Evolutionary conservation across 73 alveolate species (phyloP).

Genomic region (Paramecium octaurelia): DNA sequence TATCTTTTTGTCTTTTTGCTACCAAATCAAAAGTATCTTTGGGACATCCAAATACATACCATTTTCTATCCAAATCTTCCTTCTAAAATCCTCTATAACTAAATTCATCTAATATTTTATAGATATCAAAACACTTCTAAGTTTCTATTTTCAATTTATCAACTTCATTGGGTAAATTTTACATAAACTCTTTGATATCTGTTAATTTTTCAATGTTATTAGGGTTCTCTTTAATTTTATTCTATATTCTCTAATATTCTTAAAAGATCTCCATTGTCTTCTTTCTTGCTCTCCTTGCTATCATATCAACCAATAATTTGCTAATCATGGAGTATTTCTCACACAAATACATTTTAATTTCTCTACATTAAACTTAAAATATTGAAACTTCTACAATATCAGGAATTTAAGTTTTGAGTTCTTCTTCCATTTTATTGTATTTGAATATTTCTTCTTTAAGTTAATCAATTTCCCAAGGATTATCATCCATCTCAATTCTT

Average conservation of each 20-base stretch:
- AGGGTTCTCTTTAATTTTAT: slow-evolving; percentile 90
- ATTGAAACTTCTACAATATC: slow-evolving; percentile 90
- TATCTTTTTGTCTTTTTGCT: slow-evolving; percentile 85
- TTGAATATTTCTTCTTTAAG: slow-evolving; percentile 89
- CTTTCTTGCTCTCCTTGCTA: slow-evolving; percentile 96
- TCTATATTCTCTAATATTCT: slow-evolving; percentile 92
- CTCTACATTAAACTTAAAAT: slow-evolving; percentile 96
- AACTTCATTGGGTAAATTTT: slow-evolving; percentile 91
- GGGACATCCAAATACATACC: slow-evolving; percentile 97
- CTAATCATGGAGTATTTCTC: slow-evolving; percentile 90
- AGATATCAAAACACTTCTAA: slow-evolving; percentile 84
- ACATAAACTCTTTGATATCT: slow-evolving; percentile 92
- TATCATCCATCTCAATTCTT: slow-evolving; percentile 86
- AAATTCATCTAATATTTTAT: slow-evolving; percentile 92
- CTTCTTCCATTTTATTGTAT: slow-evolving; percentile 89
- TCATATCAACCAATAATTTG: slow-evolving; percentile 92
- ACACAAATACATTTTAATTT: slow-evolving; percentile 87
- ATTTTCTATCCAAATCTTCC: slow-evolving; percentile 93
- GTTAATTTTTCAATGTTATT: slow-evolving; percentile 94
- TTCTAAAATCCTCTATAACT: slow-evolving; percentile 88
- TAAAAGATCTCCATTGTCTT: slow-evolving; percentile 83
- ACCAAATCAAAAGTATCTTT: slow-evolving; percentile 85
- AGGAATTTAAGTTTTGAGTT: slow-evolving; percentile 87
- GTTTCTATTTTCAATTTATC: slow-evolving; percentile 91
- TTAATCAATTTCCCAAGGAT: slow-evolving; percentile 85